Evolutionary conservation across 2,329 filamentous ascomycete species (phyloP), one percentile per base, ranked within the genome.

Genomic region (Madurella fahalii): DNA sequence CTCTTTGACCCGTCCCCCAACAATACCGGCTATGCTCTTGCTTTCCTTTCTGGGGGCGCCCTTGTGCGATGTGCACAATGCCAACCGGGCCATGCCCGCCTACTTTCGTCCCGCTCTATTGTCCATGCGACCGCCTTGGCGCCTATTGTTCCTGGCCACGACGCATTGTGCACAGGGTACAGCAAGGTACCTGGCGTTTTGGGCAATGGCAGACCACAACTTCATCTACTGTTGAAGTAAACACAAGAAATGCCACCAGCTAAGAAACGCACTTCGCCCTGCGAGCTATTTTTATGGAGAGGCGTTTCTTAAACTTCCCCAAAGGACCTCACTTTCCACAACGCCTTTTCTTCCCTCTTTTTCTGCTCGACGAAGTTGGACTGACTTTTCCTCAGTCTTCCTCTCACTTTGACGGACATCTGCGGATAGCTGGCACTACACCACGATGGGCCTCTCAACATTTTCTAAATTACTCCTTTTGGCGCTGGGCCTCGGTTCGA

Each of bases 381-480:
- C 50, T 53, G 41, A 59, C 42, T 17, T 31, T 15, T 32, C 13
- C 39, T 30, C 12, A 50, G 34, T 40, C 39, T 39, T 47, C 42
- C 32, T 15, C 45, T 54, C 15, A 51, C 40, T 44, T 44, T 54
- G 34, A 52, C n/a, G 42, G 37, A 58, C 58, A 63, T 64, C 59
- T 44, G 53, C 56, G 52, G 55, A 54, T 63, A 67, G 64, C 66
- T 70, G 69, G 68, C 63, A 68, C 67, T 71, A 64, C 59, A 57
- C 66, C 66, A 71, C 67, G 63, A 77, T 76, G 75, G 74, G 74
- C 54, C 68, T 78, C 53, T 69, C 73, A 47, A 71, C 70, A 49
- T 57, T 76, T 58, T 57, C 77, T 56, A 71, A 74, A 51, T 66
- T 73, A 54, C 69, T 70, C 40, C 60, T 79, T 5, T 53, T 77